A percentile compares a stretch with the other conserved stretches of the same genome.
These are phyloP conservation scores for Claviceps arundinis DNA, from an alignment of 2,329 filamentous ascomycete genomes.

Conservation along the genomic window DNA sequence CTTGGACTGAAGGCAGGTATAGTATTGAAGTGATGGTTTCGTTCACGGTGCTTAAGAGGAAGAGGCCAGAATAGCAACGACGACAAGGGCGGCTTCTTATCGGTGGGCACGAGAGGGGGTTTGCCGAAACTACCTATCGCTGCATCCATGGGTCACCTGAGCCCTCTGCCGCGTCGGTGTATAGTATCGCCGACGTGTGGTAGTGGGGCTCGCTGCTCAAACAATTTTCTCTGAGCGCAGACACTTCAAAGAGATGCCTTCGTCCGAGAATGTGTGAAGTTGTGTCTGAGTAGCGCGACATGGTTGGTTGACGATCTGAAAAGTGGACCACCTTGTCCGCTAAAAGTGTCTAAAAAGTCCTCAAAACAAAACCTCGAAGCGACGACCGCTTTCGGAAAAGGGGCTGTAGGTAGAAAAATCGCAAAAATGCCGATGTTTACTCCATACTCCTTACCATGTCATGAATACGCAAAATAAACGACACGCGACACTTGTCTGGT, in stretches of 20 bases:
- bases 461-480: too few species aligned
- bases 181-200: conserved; percentile 17
- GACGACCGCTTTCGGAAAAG: too few species aligned
- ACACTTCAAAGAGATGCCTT: background rate
- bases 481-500: too few species aligned
- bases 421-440: too few species aligned
- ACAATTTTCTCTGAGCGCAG: background rate
- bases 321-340: conserved; percentile 3
- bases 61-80: conserved; percentile 15
- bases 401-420: too few species aligned
- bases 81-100: background rate
- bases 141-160: conserved; percentile 11
- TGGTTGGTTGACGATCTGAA: conserved; percentile 2
- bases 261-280: background rate
- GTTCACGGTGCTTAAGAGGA: background rate
- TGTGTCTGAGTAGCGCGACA: background rate
- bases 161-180: conserved; percentile 12
- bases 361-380: too few species aligned
- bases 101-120: conserved; percentile 4
- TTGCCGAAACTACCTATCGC: conserved; percentile 4
- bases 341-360: background rate
- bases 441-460: too few species aligned
- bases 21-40: background rate
- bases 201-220: conserved; percentile 14
- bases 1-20: background rate